Evolutionary conservation across 139 green algal genomes (phyloP).

Genomic region (Astrephomene gubernaculifera): DNA sequence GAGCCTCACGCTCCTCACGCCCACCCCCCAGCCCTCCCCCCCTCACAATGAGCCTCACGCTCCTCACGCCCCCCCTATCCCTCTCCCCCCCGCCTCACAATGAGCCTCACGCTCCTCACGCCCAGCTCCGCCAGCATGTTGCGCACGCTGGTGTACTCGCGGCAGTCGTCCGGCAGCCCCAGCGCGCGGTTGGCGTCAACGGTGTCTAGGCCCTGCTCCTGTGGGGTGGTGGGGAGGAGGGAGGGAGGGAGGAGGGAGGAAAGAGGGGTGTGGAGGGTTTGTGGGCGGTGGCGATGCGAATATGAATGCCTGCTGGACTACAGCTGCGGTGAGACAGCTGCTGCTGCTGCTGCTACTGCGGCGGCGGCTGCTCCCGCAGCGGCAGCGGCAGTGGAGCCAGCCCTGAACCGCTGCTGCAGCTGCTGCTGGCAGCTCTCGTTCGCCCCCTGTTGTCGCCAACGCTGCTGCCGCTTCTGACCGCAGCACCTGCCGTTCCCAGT

Average conservation of each 20-base stretch:
- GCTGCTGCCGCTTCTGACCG: no score
- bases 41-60: constrained; percentile 85
- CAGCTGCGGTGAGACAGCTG: no score
- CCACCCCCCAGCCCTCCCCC: not conserved
- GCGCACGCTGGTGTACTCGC: constrained; percentile 91
- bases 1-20: not conserved
- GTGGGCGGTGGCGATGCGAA: no score
- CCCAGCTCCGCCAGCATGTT: constrained; percentile 91
- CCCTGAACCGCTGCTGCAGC: no score
- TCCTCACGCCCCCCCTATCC: constrained; percentile 76
- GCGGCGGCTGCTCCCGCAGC: no score
- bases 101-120: constrained; percentile 84
- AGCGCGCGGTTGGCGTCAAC: constrained; percentile 95
- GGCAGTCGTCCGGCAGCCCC: constrained; percentile 92
- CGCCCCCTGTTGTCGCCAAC: no score
- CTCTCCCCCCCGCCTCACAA: no score
- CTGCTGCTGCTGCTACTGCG: no score
- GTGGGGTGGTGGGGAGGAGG: constrained; percentile 2
- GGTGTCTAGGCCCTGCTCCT: constrained; percentile 94
- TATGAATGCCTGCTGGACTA: no score
- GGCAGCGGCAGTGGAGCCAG: no score
- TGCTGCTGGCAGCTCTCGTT: no score
- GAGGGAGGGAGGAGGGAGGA: not conserved
- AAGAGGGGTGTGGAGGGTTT: not conserved
- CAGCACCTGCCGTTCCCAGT: no score